Conservation (phyloP, 164 flowering plant genomes). For the Stephania cephalantha region DNA sequence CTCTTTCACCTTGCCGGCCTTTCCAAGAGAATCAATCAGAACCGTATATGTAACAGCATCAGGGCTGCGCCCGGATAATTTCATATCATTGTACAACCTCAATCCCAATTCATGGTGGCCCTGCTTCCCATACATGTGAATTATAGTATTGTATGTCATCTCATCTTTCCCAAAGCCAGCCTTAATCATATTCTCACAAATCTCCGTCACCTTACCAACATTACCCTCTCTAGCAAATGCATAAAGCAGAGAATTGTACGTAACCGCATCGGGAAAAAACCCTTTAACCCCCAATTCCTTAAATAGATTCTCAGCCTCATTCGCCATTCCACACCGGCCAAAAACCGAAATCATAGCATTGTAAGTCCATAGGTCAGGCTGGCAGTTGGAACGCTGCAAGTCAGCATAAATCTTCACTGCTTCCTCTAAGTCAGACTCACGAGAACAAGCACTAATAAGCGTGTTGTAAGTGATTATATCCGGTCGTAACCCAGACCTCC, state of each 20-base stretch:
- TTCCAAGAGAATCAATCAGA: conserved; percentile 87
- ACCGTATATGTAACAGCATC: conserved; percentile 89
- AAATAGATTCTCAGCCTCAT: conserved; percentile 64
- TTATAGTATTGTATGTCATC: conserved; percentile 85
- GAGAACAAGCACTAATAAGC: conserved; percentile 83
- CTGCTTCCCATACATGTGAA: conserved; percentile 90
- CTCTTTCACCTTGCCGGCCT: conserved; percentile 57
- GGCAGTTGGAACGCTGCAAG: conserved; percentile 52
- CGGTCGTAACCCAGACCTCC: conserved; percentile 65
- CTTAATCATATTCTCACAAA: conserved; percentile 64
- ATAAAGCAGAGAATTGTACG: conserved; percentile 82
- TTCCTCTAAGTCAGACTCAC: conserved; percentile 68
- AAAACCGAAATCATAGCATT: conserved; percentile 96
- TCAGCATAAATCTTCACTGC: conserved; percentile 61
- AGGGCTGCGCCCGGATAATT: conserved; percentile 51
- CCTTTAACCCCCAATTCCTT: conserved; percentile 61
- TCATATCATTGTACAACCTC: conserved; percentile 70
- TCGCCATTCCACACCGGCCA: conserved; percentile 69
- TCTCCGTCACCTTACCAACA: conserved; percentile 53
- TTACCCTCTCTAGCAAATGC: conserved; percentile 89
- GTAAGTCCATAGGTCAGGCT: conserved; percentile 95
- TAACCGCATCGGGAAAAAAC: conserved; percentile 83
- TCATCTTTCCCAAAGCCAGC: conserved; percentile 77
- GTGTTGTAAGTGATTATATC: conserved; percentile 95
- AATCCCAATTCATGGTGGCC: conserved; percentile 72